Conservation (phyloP, 1,139 yeast species). For the Kodamaea suecica region DNA sequence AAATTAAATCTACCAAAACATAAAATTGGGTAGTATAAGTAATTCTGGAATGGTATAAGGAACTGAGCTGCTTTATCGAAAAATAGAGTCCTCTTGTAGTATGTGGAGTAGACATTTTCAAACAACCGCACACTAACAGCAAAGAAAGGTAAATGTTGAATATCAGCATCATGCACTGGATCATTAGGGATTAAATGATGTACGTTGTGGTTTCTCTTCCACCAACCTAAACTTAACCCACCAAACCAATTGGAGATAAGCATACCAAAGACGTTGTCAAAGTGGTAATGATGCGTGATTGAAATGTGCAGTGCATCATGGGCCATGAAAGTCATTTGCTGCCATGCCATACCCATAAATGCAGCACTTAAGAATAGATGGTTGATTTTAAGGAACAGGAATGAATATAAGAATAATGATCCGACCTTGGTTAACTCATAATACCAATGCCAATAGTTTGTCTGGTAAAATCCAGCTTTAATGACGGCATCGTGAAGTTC, state of each 20-base stretch:
- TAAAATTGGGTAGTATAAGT: conserved; percentile 72
- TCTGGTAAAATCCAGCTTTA: conserved; percentile 61
- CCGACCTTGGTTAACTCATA: conserved; percentile 63
- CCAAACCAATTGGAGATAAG: conserved; percentile 75
- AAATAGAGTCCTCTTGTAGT: conserved; percentile 62
- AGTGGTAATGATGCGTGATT: conserved; percentile 73
- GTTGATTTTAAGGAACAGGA: conserved; percentile 45
- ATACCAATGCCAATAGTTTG: conserved; percentile 69
- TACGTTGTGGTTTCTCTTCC: conserved; percentile 90
- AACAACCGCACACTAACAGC: conserved; percentile 76
- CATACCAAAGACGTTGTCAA: conserved; percentile 76
- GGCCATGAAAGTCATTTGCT: conserved; percentile 81
- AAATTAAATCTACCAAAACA: conserved; percentile 84
- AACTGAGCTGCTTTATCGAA: conserved; percentile 64
- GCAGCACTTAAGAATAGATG: conserved; percentile 59
- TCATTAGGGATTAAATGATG: conserved; percentile 88
- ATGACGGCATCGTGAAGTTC: conserved; percentile 56
- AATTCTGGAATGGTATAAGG: conserved; percentile 63
- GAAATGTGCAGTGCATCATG: conserved; percentile 90
- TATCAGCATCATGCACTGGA: conserved; percentile 92
- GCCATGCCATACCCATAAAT: conserved; percentile 79
- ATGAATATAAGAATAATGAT: conserved; percentile 49
- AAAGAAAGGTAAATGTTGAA: conserved; percentile 87
- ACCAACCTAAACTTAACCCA: conserved; percentile 91
- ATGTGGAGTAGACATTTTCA: conserved; percentile 70